Evolutionary conservation across 1,284 basidiomycete genomes (phyloP), one percentile per base, ranked within the genome.

Genomic region (Tylopilus orsonianus): DNA sequence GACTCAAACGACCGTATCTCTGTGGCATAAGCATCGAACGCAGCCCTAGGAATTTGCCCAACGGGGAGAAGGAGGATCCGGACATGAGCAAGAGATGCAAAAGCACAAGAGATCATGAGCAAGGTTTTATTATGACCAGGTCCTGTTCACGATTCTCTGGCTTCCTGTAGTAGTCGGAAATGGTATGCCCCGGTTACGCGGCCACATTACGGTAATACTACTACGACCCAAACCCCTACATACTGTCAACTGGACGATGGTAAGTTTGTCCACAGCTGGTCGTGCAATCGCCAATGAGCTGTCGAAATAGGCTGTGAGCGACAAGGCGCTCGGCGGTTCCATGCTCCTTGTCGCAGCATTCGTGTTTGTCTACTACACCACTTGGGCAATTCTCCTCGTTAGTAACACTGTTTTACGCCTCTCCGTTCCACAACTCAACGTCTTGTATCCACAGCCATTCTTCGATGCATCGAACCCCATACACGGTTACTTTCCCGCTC

Each of bases 331-430:
- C 18, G 93, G 93, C 48, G 81, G 85, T 41, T 61, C 73, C 23
- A 90, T 95, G 87, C 81, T 97, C 62, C 72, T 89, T 56, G 75
- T 80, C 54, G 89, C 92, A 24, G 78, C 80, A 4, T 70, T 83
- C 48, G 82, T 91, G 37, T 96, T 96, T 71, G 71, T 79, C 18
- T 97, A 97, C 68, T 97, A 97, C 70, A 94, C 93, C 4, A 78
- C 79, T 35, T 97, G 94, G 93, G 86, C 93, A 8, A 75, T 97
- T 41, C 72, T 97, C 34, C 77, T 94, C 45, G 94, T 94, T 59
- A 58, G 82, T 75, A 8, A 7, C 13, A 26, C 30, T 22, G 29
- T 33, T 40, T 50, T 19, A 44, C 32, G 5, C 2, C 8, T 26
- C 19, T 32, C 35, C 41, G 19, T 44, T 23, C 38, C 16, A 4